phyloP scores from a whole-genome alignment of 345 rosid genomes.

The Triadica sebifera region DNA sequence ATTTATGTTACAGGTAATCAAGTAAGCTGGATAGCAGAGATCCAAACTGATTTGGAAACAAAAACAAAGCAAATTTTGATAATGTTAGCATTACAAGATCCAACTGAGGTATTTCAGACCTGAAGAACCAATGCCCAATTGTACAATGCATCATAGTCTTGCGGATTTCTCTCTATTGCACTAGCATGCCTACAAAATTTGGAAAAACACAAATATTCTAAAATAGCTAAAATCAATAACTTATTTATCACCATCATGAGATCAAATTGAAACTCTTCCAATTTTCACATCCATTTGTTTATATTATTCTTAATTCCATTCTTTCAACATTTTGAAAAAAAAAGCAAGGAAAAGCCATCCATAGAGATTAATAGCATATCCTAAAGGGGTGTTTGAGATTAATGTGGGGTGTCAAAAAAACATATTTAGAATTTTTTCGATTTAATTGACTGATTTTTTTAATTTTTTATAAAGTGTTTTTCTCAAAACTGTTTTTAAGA shows the following conservation, averaged over 20 bases:
- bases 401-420: too few relatives aligned
- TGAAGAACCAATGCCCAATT: conserved; percentile 99
- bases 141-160: conserved; percentile 93
- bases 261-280: neutral
- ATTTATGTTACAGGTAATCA: neutral
- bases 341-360: neutral
- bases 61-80: neutral
- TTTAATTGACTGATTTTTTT: too few relatives aligned
- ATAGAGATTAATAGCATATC: neutral
- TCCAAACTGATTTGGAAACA: neutral
- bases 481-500: too few relatives aligned
- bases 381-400: too few relatives aligned
- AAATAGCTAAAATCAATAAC: conserved; percentile 13
- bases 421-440: too few relatives aligned
- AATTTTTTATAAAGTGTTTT: too few relatives aligned
- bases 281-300: neutral
- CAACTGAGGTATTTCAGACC: conserved; percentile 41
- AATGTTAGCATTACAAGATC: neutral
- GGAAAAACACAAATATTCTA: conserved; percentile 4
- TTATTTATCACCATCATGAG: conserved; percentile 1
- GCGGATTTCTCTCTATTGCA: conserved; percentile 83
- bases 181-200: conserved; percentile 74
- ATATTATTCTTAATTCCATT: neutral
- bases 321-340: neutral
- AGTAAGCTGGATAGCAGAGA: conserved; percentile 1